Conservation (phyloP, 129 eudicot species). For the Gnaphalium uliginosum region DNA sequence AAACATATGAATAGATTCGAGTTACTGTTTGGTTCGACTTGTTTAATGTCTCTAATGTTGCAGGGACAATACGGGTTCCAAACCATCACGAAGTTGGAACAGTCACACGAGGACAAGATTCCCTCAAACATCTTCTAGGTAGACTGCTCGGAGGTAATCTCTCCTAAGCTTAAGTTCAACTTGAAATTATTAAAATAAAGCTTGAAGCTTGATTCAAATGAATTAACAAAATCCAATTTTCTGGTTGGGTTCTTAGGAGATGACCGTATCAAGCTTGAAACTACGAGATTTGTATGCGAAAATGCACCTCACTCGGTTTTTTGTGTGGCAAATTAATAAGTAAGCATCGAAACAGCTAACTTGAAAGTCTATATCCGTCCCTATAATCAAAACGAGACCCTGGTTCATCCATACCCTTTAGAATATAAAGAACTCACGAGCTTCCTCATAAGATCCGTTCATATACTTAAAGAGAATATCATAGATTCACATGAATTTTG, state of each 20-base stretch:
- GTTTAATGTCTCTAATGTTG: background rate
- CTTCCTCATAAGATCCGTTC: slow-evolving; percentile 38
- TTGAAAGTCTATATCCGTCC: slow-evolving; percentile 1
- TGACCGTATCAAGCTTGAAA: slow-evolving; percentile 38
- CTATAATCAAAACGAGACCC: slow-evolving; percentile 17
- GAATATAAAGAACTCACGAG: slow-evolving; percentile 42
- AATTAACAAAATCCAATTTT: background rate
- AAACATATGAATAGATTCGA: background rate
- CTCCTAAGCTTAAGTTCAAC: background rate
- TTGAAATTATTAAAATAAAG: background rate
- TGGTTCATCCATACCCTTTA: slow-evolving; percentile 53
- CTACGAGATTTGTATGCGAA: slow-evolving; percentile 47
- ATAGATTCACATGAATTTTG: slow-evolving; percentile 30
- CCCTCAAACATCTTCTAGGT: slow-evolving; percentile 9
- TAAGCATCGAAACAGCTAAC: slow-evolving; percentile 33
- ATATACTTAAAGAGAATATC: slow-evolving; percentile 32
- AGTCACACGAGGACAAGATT: slow-evolving; percentile 8
- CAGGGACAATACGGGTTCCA: slow-evolving; percentile 11
- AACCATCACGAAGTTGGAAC: background rate
- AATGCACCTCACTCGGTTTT: slow-evolving; percentile 25
- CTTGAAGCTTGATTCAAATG: background rate
- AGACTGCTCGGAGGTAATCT: slow-evolving; percentile 21
- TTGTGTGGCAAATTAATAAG: slow-evolving; percentile 42
- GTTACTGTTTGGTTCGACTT: background rate
- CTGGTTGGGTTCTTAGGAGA: slow-evolving; percentile 35